Conservation (phyloP, 768 basidiomycete genomes). For the Mrakia frigida region DNA sequence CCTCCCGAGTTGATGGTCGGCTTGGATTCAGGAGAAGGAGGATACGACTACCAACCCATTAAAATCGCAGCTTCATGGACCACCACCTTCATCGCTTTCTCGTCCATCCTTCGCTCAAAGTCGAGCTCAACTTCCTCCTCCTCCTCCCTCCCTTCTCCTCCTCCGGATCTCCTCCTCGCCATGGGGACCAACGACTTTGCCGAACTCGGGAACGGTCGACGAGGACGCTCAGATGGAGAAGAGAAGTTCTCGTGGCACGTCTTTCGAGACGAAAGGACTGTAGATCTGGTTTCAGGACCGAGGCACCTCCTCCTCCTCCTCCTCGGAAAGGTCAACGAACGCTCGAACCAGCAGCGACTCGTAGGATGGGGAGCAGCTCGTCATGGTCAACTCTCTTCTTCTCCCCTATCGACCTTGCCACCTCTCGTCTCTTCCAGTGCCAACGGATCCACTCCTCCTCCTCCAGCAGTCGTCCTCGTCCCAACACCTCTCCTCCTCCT, state of each 20-base stretch:
- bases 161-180: conserved; percentile 3
- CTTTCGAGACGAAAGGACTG: conserved; percentile 6
- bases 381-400: conserved; percentile 12
- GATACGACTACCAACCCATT: background rate
- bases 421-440: background rate
- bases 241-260: background rate
- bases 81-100: conserved; percentile 11
- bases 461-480: background rate
- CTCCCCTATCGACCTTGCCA: background rate
- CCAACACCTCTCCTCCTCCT: background rate
- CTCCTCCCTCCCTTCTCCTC: background rate
- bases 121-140: too few species aligned
- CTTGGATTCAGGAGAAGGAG: background rate
- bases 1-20: background rate
- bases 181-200: conserved; percentile 22
- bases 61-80: conserved; percentile 18
- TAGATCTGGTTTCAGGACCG: background rate
- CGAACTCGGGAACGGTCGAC: conserved; percentile 6
- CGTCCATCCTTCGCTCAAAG: too few species aligned
- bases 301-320: conserved; percentile 1
- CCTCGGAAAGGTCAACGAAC: background rate
- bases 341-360: background rate
- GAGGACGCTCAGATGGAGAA: background rate
- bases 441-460: background rate
- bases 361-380: conserved; percentile 13